phyloP scores from a whole-genome alignment of 805 yeast genomes.

The Myxozyma sirexii region DNA sequence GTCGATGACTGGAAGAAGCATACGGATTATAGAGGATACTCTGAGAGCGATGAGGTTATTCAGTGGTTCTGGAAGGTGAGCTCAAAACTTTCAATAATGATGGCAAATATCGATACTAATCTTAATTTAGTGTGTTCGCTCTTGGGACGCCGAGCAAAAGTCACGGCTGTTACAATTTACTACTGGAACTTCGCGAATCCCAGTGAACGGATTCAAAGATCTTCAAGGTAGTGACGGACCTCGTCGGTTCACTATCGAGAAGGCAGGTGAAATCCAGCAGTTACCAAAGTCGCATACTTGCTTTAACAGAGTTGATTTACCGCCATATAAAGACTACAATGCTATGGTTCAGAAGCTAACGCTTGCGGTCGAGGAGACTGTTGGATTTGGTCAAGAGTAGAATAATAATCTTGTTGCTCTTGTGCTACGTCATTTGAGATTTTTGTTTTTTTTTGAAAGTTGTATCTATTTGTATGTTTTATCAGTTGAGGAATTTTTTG shows the following conservation, averaged over 20 bases:
- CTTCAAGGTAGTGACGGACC: conserved; percentile 99
- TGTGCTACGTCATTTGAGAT: too few species aligned
- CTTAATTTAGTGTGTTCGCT: conserved; percentile 59
- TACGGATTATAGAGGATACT: conserved; percentile 97
- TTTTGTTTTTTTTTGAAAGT: background rate
- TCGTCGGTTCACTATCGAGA: conserved; percentile 96
- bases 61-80: conserved; percentile 94
- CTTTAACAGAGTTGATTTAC: conserved; percentile 97
- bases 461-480: conserved; percentile 9
- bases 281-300: conserved; percentile 97
- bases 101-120: too few species aligned
- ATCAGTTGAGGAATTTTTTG: background rate
- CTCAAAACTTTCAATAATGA: too few species aligned
- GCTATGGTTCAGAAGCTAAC: conserved; percentile 85
- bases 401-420: background rate
- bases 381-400: conserved; percentile 97
- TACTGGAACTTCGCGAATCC: conserved; percentile 98
- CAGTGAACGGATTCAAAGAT: conserved; percentile 98
- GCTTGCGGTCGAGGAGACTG: conserved; percentile 97
- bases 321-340: conserved; percentile 85
- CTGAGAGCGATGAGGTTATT: conserved; percentile 92
- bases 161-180: conserved; percentile 95
- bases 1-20: conserved; percentile 99
- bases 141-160: conserved; percentile 96
- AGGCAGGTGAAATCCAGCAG: conserved; percentile 91